Conservation (phyloP, 768 basidiomycete genomes). For the Russula emetica region DNA sequence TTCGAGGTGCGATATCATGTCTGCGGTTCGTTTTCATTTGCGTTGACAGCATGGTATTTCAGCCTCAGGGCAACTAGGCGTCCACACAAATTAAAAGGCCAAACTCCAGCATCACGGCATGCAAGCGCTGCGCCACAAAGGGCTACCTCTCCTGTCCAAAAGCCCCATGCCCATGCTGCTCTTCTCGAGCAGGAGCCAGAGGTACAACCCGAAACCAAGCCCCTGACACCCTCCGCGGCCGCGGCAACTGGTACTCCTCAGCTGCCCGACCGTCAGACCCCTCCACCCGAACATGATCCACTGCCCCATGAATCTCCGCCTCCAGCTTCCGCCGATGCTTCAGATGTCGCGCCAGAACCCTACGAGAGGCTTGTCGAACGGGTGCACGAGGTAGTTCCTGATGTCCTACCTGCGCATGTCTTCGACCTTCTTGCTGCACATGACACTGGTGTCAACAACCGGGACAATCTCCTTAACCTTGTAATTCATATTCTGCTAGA, state of each 20-base stretch:
- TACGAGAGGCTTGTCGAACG: slow-evolving; percentile 41
- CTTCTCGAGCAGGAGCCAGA: not conserved
- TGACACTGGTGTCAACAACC: slow-evolving; percentile 36
- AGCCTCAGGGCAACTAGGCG: not conserved
- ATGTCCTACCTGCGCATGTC: slow-evolving; percentile 57
- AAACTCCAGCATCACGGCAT: not conserved
- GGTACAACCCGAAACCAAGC: not conserved
- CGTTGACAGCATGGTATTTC: not conserved
- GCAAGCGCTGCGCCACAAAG: not conserved
- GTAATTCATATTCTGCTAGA: slow-evolving; percentile 64
- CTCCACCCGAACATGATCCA: not conserved
- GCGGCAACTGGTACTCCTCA: not conserved
- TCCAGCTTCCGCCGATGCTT: not conserved
- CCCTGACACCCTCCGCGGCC: not conserved
- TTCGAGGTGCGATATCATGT: slow-evolving; percentile 11
- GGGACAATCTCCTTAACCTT: slow-evolving; percentile 42
- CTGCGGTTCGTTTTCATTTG: not conserved
- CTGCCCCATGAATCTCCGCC: not conserved
- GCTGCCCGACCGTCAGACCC: not conserved
- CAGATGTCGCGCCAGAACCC: slow-evolving; percentile 6
- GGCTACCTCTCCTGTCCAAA: not conserved
- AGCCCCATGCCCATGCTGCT: not conserved
- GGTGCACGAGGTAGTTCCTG: slow-evolving; percentile 66
- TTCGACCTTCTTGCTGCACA: slow-evolving; percentile 45
- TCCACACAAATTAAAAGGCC: not conserved